Base-by-base conservation (phyloP, 2,329 filamentous ascomycete genomes). In the Fusarium robinianum region DNA sequence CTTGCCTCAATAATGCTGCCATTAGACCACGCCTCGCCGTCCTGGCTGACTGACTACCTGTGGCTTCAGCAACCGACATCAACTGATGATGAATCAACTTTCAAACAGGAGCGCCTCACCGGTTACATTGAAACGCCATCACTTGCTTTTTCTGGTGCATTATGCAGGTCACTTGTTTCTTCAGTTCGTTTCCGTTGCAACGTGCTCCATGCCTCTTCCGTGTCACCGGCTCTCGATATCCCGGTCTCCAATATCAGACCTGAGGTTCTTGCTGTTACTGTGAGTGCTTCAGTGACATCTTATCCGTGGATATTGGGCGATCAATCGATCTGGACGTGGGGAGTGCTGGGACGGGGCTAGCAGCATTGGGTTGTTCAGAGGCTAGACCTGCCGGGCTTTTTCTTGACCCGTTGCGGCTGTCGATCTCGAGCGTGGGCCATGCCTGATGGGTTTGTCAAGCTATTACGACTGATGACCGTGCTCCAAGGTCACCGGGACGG, bases 401-500 rank as follows among this genome's bases (percentile, higher is more conserved):
- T n/a, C n/a, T n/a, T n/a, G n/a, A n/a, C n/a, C n/a, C n/a, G n/a
- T n/a, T n/a, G n/a, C 43, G 32, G 38, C 37, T 36, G 41, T 50
- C 55, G 53, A 49, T 46, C 53, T 46, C 27, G 25, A 23, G 43
- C 41, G 21, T 49, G 41, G 49, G 49, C 45, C 44, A 47, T 23
- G 31, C 24, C 14, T 23, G 18, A 5, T 34, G 11, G 16, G 15
- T 17, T 33, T 10, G 14, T 8, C 16, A 25, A 21, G 21, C n/a
- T 12, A 25, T 27, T 37, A 34, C 25, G 43, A 22, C 33, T 38
- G 42, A 39, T 17, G 32, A 22, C 42, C 46, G 27, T 46, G 42
- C 46, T 46, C 5, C 39, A 40, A 33, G 30, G 43, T 38, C 24
- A 30, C 26, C 21, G 14, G 31, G 35, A 43, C n/a, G n/a, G n/a